phyloP scores from a whole-genome alignment of 768 basidiomycete genomes.

The Lactarius sanguifluus region DNA sequence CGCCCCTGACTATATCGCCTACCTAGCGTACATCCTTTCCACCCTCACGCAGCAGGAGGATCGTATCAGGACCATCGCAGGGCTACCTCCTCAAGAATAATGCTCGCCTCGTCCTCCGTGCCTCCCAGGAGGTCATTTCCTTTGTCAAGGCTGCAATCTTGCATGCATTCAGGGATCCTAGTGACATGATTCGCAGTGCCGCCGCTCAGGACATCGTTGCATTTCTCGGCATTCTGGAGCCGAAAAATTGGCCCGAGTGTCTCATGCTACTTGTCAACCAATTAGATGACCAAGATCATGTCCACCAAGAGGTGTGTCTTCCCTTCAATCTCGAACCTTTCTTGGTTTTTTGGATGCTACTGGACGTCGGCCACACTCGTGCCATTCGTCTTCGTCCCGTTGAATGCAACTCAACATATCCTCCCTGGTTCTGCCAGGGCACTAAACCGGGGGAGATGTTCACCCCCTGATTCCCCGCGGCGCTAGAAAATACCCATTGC shows the following conservation, averaged over 20 bases:
- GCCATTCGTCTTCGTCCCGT: neutral
- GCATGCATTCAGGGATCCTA: slow-evolving; percentile 75
- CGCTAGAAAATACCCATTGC: neutral
- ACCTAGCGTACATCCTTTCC: slow-evolving; percentile 92
- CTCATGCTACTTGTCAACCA: slow-evolving; percentile 79
- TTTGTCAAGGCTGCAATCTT: slow-evolving; percentile 78
- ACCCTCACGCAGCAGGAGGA: slow-evolving; percentile 81
- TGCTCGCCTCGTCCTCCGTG: slow-evolving; percentile 70
- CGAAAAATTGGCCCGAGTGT: slow-evolving; percentile 94
- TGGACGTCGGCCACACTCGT: slow-evolving; percentile 2
- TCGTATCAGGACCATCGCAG: slow-evolving; percentile 92
- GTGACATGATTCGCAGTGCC: slow-evolving; percentile 89
- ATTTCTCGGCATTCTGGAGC: slow-evolving; percentile 84
- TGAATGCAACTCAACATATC: neutral
- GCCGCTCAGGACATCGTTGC: slow-evolving; percentile 91
- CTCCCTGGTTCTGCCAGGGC: slow-evolving; percentile 1
- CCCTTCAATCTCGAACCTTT: neutral
- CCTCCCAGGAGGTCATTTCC: slow-evolving; percentile 61
- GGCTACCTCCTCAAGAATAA: slow-evolving; percentile 98
- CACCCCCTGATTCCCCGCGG: neutral
- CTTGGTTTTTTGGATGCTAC: neutral
- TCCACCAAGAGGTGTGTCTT: slow-evolving; percentile 78
- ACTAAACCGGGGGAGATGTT: neutral
- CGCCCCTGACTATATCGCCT: slow-evolving; percentile 91
- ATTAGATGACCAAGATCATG: slow-evolving; percentile 71